Evolutionary conservation across 495 filamentous ascomycete genomes (phyloP), one percentile per base, ranked within the genome.

Genomic region (Hypoxylon fragiforme): DNA sequence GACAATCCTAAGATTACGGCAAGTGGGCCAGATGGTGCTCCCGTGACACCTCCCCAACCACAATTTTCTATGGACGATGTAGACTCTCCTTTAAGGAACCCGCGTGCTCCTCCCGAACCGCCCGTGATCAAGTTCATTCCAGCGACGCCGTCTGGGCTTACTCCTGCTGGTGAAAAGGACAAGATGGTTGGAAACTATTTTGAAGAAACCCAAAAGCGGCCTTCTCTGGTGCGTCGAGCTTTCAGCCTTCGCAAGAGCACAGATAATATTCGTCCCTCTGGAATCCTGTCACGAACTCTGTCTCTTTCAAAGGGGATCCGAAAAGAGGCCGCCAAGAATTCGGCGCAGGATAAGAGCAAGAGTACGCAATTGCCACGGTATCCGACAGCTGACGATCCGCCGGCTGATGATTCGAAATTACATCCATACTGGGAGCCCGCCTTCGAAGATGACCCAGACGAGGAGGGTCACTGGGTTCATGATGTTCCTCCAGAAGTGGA

Each of bases 341-440:
- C 50, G 7, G 19, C 22, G 6, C 32, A 19, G 11, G 60, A 63
- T 6, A 75, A 74, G 46, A 73, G 80, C 28, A 63, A 56, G 3
- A 51, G 52, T 5, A 35, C 60, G 15, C 56, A 44, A 16, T 14
- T 43, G 12, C 44, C 30, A 15, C 58, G 70, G 11, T 72, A 72
- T 50, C 72, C 73, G 0, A 72, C 72, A 6, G 59, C 69, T 1
- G 72, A 74, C 22, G 71, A 75, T 26, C 48, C 55, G 26, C 77
- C 74, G 11, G 41, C 68, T 1, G 79, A 82, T 42, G 75, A 79
- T 28, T 78, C 76, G 42, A 83, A 79, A 39, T 73, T 92, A 3
- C 87, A 94, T 62, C 89, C 90, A 1, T 87, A 87, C 69, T 95
- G 91, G 91, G 80, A 84, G 19, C 89, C 91, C 3, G 40, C 83